Evolutionary conservation across 768 basidiomycete species (phyloP).

Genomic region (Termitomyces sp.): DNA sequence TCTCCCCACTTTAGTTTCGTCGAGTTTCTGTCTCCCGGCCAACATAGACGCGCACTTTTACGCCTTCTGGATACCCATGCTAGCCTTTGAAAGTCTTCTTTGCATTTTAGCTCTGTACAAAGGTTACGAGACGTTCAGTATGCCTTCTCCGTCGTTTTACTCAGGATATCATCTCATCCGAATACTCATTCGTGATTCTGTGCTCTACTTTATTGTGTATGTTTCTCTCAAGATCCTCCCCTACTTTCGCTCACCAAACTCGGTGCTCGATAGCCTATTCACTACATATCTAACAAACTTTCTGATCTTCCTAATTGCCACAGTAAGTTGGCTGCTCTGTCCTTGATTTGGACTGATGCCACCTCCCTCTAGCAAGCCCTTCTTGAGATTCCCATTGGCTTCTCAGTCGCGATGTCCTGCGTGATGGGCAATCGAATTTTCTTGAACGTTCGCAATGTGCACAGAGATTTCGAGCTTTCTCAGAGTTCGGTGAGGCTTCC

Average conservation of each 20-base stretch:
- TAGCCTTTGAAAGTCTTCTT: constrained; percentile 47
- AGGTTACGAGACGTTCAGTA: constrained; percentile 39
- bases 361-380: constrained; percentile 24
- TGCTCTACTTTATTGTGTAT: constrained; percentile 54
- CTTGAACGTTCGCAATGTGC: constrained; percentile 46
- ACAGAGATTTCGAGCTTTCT: constrained; percentile 19
- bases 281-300: constrained; percentile 49
- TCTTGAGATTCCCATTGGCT: constrained; percentile 52
- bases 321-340: constrained; percentile 11
- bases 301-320: constrained; percentile 33
- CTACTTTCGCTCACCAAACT: neutral
- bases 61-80: constrained; percentile 57
- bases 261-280: constrained; percentile 36
- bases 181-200: constrained; percentile 50
- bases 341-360: neutral
- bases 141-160: constrained; percentile 29
- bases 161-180: constrained; percentile 39
- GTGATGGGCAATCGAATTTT: constrained; percentile 52
- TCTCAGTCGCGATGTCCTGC: constrained; percentile 53
- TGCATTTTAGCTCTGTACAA: constrained; percentile 42
- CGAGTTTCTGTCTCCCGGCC: constrained; percentile 37
- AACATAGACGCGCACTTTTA: constrained; percentile 39
- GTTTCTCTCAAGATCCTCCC: constrained; percentile 13
- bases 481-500: neutral
- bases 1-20: constrained; percentile 11